phyloP scores from a whole-genome alignment of 2,329 filamentous ascomycete species.

The Aureobasidium lini region DNA sequence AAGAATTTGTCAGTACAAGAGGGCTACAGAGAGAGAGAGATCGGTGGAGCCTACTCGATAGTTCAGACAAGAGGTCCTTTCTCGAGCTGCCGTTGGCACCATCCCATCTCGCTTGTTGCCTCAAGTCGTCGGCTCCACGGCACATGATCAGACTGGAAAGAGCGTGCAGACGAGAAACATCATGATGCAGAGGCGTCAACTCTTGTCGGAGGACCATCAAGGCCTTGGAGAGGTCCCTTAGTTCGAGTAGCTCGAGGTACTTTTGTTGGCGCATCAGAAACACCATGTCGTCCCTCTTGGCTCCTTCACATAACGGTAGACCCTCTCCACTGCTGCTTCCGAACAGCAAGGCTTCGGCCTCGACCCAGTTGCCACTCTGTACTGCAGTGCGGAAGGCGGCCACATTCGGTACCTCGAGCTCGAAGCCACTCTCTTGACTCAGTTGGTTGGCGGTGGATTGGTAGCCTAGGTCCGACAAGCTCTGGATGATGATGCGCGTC shows the following conservation, averaged over 20 bases:
- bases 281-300: constrained; percentile 71
- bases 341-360: constrained; percentile 76
- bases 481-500: constrained; percentile 85
- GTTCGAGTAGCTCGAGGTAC: constrained; percentile 82
- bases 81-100: constrained; percentile 70
- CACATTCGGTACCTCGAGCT: constrained; percentile 78
- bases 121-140: constrained; percentile 66
- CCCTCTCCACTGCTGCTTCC: constrained; percentile 40
- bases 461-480: constrained; percentile 83
- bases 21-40: neutral
- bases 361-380: constrained; percentile 69
- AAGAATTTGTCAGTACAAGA: constrained; percentile 16
- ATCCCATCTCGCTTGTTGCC: constrained; percentile 73
- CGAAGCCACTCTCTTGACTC: constrained; percentile 73
- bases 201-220: constrained; percentile 80
- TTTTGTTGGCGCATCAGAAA: constrained; percentile 91
- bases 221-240: constrained; percentile 63
- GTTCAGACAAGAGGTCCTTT: constrained; percentile 64
- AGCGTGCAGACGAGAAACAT: constrained; percentile 68
- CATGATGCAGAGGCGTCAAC: constrained; percentile 76
- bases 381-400: constrained; percentile 79
- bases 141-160: constrained; percentile 91
- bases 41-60: constrained; percentile 60
- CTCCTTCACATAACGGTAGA: constrained; percentile 65
- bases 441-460: constrained; percentile 65